Percentiles rank a stretch among this genome's conserved stretches.
Evolutionary conservation across 2,329 filamentous ascomycete species (phyloP).

Genomic region (Blumeria graminis): DNA sequence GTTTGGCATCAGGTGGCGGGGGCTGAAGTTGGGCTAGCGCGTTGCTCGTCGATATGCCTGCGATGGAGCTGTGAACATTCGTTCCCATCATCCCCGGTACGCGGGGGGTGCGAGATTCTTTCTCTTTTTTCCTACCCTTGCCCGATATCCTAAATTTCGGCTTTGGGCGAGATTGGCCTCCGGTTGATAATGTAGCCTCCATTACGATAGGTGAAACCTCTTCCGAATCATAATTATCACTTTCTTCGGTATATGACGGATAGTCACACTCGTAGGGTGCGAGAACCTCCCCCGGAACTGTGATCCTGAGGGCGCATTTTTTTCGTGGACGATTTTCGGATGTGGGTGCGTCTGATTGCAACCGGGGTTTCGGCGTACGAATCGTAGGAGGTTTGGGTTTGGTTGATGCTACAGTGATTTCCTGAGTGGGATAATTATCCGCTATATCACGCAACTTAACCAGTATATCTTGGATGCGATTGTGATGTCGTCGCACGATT

Average conservation of each 20-base stretch:
- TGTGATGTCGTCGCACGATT: constrained; percentile 36
- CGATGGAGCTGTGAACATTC: constrained; percentile 15
- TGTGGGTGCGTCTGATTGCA: constrained; percentile 19
- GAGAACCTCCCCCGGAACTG: constrained; percentile 39
- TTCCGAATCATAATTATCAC: constrained; percentile 9
- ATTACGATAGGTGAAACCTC: constrained; percentile 15
- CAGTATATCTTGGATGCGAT: constrained; percentile 32
- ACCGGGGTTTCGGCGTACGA: constrained; percentile 21
- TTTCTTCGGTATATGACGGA: constrained; percentile 23
- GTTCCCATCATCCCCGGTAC: constrained; percentile 15
- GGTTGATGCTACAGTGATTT: constrained; percentile 22
- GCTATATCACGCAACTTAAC: constrained; percentile 34
- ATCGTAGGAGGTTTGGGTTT: constrained; percentile 28
- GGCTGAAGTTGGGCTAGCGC: constrained; percentile 22
- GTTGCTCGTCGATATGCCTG: constrained; percentile 17
- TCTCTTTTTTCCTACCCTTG: constrained; percentile 7
- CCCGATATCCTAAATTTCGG: constrained; percentile 14
- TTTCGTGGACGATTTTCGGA: constrained; percentile 8
- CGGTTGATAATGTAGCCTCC: constrained; percentile 6
- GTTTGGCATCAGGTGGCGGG: constrained; percentile 32
- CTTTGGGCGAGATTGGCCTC: constrained; percentile 4
- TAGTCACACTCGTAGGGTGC: constrained; percentile 41
- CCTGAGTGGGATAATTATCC: constrained; percentile 29
- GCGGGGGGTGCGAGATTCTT: constrained; percentile 12
- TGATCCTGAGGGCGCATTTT: constrained; percentile 28